phyloP scores from a whole-genome alignment of 331 rosid genomes.

The Quercus lobata region DNA sequence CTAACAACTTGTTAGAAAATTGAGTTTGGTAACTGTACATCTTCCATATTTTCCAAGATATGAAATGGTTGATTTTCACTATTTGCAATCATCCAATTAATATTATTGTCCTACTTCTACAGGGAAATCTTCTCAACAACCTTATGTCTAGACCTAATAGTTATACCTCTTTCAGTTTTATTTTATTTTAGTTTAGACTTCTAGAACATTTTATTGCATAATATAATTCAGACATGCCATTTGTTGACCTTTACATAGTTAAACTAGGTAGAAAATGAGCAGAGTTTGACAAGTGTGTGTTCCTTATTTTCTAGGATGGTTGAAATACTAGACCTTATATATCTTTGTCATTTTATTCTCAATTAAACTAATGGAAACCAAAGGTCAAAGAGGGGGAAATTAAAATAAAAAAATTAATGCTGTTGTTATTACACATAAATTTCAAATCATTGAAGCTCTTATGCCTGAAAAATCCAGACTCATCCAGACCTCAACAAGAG shows the following conservation, averaged over 20 bases:
- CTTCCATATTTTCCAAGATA: constrained; percentile 18
- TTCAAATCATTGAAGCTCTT: not conserved
- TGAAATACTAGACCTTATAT: not conserved
- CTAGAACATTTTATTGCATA: not conserved
- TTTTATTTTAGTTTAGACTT: not conserved
- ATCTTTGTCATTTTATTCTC: not conserved
- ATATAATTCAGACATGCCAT: not conserved
- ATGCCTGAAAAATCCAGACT: constrained; percentile 51
- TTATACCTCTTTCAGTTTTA: not conserved
- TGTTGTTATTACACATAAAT: not conserved
- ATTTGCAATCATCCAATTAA: not conserved
- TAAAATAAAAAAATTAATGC: too few species aligned
- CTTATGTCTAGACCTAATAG: not conserved
- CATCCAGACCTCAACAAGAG: constrained; percentile 89
- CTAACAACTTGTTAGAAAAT: constrained; percentile 18
- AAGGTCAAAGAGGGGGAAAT: too few species aligned
- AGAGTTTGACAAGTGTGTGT: not conserved
- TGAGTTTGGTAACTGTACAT: constrained; percentile 22
- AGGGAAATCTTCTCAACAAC: constrained; percentile 3
- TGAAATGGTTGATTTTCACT: constrained; percentile 5
- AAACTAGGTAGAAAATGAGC: not conserved
- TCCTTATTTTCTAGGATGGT: not conserved
- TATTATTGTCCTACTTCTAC: constrained; percentile 17
- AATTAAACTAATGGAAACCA: not conserved
- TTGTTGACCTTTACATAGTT: not conserved